phyloP scores from a whole-genome alignment of 179 eudicot species.

The Camellia oleifera region DNA sequence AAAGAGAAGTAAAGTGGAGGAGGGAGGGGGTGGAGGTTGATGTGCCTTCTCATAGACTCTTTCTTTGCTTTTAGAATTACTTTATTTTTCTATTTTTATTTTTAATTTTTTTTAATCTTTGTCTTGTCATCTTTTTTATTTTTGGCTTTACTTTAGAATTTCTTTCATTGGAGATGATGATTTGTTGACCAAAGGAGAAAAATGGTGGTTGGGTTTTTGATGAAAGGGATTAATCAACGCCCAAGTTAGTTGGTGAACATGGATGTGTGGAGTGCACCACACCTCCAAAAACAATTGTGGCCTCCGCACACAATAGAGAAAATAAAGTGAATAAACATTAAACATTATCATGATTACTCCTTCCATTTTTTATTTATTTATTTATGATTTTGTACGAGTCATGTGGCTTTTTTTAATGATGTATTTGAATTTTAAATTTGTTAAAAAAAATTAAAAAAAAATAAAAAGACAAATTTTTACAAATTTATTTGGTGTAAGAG shows the following conservation, averaged over 20 bases:
- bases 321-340: too few relatives aligned
- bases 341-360: too few relatives aligned
- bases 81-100: background rate
- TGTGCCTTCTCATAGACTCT: constrained; percentile 11
- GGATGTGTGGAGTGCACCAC: constrained; percentile 6
- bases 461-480: too few relatives aligned
- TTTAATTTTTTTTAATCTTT: background rate
- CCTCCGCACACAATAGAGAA: background rate
- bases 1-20: constrained; percentile 18
- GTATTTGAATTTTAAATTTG: too few relatives aligned
- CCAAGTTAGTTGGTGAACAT: background rate
- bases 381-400: too few relatives aligned
- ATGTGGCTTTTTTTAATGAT: too few relatives aligned
- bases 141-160: constrained; percentile 5
- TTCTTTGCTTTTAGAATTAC: background rate
- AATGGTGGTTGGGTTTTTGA: background rate
- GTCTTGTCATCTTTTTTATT: background rate
- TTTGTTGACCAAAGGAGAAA: constrained; percentile 16
- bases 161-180: constrained; percentile 12
- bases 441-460: too few relatives aligned
- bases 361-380: too few relatives aligned
- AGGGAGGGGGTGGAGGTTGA: constrained; percentile 3
- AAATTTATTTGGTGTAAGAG: too few relatives aligned
- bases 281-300: constrained; percentile 6
- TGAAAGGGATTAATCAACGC: background rate